These are phyloP conservation scores for Bretschneidera sinensis DNA, from an alignment of 345 rosid species.

Conservation along the genomic window DNA sequence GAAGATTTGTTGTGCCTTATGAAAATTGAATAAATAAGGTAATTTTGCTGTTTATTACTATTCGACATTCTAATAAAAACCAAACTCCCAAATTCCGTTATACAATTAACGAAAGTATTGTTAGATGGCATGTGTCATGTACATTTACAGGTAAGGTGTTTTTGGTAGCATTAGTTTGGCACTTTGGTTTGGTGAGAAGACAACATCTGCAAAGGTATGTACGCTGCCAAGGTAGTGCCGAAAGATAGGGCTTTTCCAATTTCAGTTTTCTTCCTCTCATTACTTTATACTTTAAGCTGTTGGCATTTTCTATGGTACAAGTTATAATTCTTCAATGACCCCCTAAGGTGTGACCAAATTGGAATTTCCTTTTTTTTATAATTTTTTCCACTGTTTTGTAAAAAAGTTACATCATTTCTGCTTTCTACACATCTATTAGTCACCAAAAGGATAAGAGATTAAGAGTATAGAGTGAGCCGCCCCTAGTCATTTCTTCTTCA, in stretches of 20 bases:
- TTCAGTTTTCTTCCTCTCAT: not conserved
- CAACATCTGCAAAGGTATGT: constrained; percentile 24
- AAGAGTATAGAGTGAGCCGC: constrained; percentile 24
- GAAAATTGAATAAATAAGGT: not conserved
- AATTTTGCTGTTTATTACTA: not conserved
- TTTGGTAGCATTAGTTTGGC: constrained; percentile 36
- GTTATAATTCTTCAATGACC: not conserved
- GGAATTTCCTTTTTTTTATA: not conserved
- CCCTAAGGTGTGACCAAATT: not conserved
- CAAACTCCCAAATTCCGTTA: not conserved
- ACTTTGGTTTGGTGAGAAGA: constrained; percentile 44
- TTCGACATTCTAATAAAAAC: no score
- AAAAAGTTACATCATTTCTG: constrained; percentile 15
- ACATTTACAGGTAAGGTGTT: constrained; percentile 12
- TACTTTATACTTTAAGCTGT: constrained; percentile 4
- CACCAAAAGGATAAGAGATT: constrained; percentile 6
- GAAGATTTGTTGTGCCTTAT: no score
- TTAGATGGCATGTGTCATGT: constrained; percentile 21
- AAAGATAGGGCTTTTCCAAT: constrained; percentile 14
- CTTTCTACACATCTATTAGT: no score
- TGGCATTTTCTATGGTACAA: constrained; percentile 13
- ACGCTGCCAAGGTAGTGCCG: constrained; percentile 19
- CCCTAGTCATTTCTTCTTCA: constrained; percentile 16
- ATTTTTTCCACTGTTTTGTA: not conserved
- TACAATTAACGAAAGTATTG: not conserved